Conservation (phyloP, 139 green algal species). For the Raphidocelis subcapitata region DNA sequence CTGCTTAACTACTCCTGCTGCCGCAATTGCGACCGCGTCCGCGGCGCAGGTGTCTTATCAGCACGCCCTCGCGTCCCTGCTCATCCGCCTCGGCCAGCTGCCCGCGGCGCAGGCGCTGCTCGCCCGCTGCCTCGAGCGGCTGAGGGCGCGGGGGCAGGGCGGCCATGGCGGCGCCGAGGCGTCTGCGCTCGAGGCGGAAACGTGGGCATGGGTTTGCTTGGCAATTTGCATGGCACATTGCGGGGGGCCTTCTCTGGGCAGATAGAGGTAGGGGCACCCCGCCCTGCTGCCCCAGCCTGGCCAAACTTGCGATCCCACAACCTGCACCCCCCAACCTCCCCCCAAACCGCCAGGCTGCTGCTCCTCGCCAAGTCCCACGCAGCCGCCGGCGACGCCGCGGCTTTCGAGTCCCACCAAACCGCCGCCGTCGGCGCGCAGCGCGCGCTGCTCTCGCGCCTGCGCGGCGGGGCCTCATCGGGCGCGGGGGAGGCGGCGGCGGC, state of each 20-base stretch:
- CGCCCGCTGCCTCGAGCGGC: constrained; percentile 37
- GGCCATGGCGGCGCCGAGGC: constrained; percentile 32
- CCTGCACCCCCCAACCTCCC: no score
- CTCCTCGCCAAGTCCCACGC: constrained; percentile 41
- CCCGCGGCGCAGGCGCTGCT: constrained; percentile 45
- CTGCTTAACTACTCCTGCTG: constrained; percentile 2
- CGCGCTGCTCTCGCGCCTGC: constrained; percentile 38
- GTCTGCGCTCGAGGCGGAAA: constrained; percentile 52
- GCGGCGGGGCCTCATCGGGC: not conserved
- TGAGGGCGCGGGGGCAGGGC: constrained; percentile 12
- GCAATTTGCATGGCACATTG: not conserved
- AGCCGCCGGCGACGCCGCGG: constrained; percentile 36
- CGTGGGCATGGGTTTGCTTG: constrained; percentile 31
- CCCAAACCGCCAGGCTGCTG: constrained; percentile 26
- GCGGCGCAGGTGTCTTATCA: constrained; percentile 31
- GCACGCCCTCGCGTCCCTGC: constrained; percentile 66
- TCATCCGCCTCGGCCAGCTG: constrained; percentile 58
- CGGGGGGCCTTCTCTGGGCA: no score
- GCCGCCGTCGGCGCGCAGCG: constrained; percentile 47
- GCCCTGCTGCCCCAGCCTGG: no score
- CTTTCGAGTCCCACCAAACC: constrained; percentile 37
- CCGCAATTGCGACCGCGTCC: constrained; percentile 21
- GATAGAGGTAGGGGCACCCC: no score
- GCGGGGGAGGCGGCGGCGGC: no score
- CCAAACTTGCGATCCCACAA: no score